Conservation (phyloP, 805 yeast species). For the Metschnikowia noctiluminum region DNA sequence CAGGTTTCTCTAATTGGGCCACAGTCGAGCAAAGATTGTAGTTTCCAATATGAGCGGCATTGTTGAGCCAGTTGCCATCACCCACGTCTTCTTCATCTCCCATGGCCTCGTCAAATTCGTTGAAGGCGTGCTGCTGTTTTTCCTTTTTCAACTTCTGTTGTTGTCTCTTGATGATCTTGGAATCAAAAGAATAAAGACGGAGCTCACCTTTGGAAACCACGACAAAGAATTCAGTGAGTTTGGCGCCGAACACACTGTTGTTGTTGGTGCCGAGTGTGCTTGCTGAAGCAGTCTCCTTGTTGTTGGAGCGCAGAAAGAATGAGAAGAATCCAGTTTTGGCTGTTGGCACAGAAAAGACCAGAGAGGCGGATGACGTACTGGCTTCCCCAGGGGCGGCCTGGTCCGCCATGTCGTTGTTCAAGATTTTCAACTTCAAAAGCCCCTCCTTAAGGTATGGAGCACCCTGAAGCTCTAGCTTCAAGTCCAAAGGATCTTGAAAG, state of each 20-base stretch:
- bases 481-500: slow-evolving; percentile 50
- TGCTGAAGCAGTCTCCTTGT: slow-evolving; percentile 1
- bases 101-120: slow-evolving; percentile 14
- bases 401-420: slow-evolving; percentile 38
- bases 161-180: slow-evolving; percentile 39
- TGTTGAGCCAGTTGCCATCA: slow-evolving; percentile 69
- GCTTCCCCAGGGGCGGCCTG: slow-evolving; percentile 4
- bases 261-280: slow-evolving; percentile 12
- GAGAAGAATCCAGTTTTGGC: slow-evolving; percentile 13
- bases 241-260: slow-evolving; percentile 22
- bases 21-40: slow-evolving; percentile 51
- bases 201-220: slow-evolving; percentile 68
- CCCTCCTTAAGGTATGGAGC: slow-evolving; percentile 83
- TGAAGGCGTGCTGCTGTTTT: slow-evolving; percentile 21
- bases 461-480: slow-evolving; percentile 61
- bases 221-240: slow-evolving; percentile 49
- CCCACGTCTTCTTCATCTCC: slow-evolving; percentile 37
- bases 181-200: slow-evolving; percentile 53
- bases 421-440: slow-evolving; percentile 42
- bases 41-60: slow-evolving; percentile 54
- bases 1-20: slow-evolving; percentile 37
- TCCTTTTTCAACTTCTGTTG: slow-evolving; percentile 27
- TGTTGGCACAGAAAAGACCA: slow-evolving; percentile 10
- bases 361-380: slow-evolving; percentile 11
- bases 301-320: slow-evolving; percentile 17